Conservation (phyloP, 1,284 basidiomycete genomes). For the Rhizoctonia solani region DNA sequence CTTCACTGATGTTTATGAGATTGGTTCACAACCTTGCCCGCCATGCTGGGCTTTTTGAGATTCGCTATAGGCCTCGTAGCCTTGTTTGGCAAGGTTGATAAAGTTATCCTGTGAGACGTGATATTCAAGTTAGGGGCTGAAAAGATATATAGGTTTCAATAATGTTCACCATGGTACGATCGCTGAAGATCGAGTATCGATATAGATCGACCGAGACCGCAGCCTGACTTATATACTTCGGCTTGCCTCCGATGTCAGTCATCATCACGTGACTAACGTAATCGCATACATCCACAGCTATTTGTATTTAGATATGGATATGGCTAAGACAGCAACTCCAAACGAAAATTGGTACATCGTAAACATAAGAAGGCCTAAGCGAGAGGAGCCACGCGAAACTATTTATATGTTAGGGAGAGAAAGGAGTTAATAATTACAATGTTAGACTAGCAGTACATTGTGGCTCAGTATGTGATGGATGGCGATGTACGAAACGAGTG, state of each 20-base stretch:
- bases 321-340: too few relatives aligned
- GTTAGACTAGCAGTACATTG: too few relatives aligned
- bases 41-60: slow-evolving; percentile 41
- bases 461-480: too few relatives aligned
- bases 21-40: slow-evolving; percentile 1
- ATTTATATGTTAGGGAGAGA: too few relatives aligned
- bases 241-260: not conserved
- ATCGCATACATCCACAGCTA: slow-evolving; percentile 14
- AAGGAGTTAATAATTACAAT: too few relatives aligned
- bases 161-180: not conserved
- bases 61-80: slow-evolving; percentile 56
- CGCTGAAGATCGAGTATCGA: not conserved
- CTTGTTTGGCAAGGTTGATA: slow-evolving; percentile 68
- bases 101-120: slow-evolving; percentile 59
- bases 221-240: slow-evolving; percentile 7
- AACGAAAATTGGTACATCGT: too few relatives aligned
- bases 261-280: slow-evolving; percentile 14
- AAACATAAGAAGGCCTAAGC: too few relatives aligned
- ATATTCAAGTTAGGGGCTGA: not conserved
- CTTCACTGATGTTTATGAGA: not conserved
- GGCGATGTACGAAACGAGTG: too few relatives aligned
- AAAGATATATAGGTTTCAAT: not conserved
- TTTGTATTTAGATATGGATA: too few relatives aligned
- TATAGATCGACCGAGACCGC: not conserved
- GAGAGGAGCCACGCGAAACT: too few relatives aligned